Evolutionary conservation across 164 flowering plant genomes (phyloP).

Genomic region (Vitis rotundifolia): DNA sequence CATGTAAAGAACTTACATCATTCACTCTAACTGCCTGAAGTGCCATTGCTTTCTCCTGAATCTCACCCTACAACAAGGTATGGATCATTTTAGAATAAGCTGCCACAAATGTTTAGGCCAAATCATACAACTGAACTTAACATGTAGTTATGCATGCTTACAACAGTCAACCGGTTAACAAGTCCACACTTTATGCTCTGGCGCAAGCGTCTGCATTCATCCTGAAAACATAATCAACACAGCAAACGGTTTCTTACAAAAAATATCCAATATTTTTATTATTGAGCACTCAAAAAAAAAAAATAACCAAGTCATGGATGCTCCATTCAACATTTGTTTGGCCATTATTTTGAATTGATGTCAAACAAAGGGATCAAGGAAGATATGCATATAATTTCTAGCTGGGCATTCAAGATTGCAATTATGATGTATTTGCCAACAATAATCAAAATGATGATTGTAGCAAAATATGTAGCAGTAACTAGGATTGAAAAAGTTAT

Average conservation of each 20-base stretch:
- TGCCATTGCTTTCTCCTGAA: constrained; percentile 37
- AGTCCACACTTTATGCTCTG: constrained; percentile 44
- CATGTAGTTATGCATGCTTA: constrained; percentile 12
- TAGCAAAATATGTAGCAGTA: not conserved
- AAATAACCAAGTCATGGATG: not conserved
- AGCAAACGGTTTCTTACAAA: not conserved
- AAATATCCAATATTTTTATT: too few species aligned
- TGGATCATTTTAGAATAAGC: not conserved
- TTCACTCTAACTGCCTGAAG: constrained; percentile 36
- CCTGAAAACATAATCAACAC: constrained; percentile 25
- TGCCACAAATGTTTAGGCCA: not conserved
- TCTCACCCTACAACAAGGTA: constrained; percentile 37
- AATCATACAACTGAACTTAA: not conserved
- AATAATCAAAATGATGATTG: not conserved
- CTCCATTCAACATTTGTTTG: not conserved
- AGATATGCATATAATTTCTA: not conserved
- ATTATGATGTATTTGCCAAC: not conserved
- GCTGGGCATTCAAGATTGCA: not conserved
- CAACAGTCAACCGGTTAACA: constrained; percentile 36
- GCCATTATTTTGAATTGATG: not conserved
- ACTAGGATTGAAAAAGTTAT: not conserved
- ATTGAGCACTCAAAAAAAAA: not conserved
- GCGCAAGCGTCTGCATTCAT: constrained; percentile 42
- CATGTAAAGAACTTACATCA: constrained; percentile 32
- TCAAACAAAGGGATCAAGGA: not conserved